phyloP scores from a whole-genome alignment of 1,139 yeast species.

The Diutina catenulata region DNA sequence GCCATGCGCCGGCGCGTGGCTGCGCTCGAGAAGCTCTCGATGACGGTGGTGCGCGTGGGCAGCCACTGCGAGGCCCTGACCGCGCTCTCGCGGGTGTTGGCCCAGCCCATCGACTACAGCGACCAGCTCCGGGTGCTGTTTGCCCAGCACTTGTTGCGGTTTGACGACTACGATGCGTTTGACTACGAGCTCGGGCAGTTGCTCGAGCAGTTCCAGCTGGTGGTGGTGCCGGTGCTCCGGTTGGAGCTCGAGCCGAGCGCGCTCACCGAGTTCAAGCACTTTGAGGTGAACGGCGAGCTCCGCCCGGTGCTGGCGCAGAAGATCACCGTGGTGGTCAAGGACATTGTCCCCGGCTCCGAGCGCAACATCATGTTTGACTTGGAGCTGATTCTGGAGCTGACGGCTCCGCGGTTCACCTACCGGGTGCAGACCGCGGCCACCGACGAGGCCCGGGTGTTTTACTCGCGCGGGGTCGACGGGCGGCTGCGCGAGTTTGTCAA shows the following conservation, averaged over 20 bases:
- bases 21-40: not conserved
- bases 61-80: not conserved
- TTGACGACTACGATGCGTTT: constrained; percentile 1
- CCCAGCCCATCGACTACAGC: constrained; percentile 1
- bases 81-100: not conserved
- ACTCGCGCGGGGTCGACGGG: not conserved
- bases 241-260: not conserved
- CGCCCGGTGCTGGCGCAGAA: not conserved
- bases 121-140: not conserved
- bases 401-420: not conserved
- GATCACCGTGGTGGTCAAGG: not conserved
- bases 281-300: not conserved
- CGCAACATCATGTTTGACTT: not conserved
- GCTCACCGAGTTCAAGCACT: not conserved
- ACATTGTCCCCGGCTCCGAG: not conserved
- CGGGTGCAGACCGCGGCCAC: not conserved
- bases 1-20: not conserved
- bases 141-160: not conserved
- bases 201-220: not conserved
- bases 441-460: not conserved
- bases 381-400: not conserved
- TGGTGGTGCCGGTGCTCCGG: constrained; percentile 4
- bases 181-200: constrained; percentile 2
- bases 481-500: not conserved
- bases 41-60: not conserved